These are phyloP conservation scores for Isabelozyma heimii DNA, from an alignment of 805 yeast genomes.

Conservation along the genomic window DNA sequence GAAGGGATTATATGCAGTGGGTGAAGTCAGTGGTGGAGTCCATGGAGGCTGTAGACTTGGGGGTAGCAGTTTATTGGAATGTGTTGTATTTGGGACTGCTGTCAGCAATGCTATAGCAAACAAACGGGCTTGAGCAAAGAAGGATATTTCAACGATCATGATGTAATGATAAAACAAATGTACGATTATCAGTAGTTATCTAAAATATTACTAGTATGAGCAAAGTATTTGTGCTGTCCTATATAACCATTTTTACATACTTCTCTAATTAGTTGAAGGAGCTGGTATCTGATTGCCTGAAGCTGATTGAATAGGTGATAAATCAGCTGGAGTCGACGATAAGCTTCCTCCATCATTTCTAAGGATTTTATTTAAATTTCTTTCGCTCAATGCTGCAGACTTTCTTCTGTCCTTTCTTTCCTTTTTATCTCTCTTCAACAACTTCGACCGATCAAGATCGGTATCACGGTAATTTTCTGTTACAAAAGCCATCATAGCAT, in stretches of 20 bases:
- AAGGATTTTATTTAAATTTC: background rate
- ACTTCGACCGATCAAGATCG: constrained; percentile 19
- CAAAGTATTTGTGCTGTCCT: too few species aligned
- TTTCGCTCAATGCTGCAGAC: constrained; percentile 7
- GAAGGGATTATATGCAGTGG: constrained; percentile 56
- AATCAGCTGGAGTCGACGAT: background rate
- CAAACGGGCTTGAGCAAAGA: background rate
- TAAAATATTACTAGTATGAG: too few species aligned
- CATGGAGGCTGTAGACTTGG: constrained; percentile 64
- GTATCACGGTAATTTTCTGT: constrained; percentile 9
- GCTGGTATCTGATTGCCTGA: too few species aligned
- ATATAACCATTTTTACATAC: too few species aligned
- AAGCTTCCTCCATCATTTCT: background rate
- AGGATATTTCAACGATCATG: too few species aligned
- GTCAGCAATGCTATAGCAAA: constrained; percentile 36
- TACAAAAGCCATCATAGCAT: constrained; percentile 30
- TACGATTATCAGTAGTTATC: too few species aligned
- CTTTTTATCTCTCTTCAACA: constrained; percentile 34
- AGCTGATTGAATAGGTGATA: background rate
- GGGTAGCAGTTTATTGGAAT: constrained; percentile 56
- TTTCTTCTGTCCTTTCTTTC: constrained; percentile 40
- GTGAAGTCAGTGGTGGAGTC: constrained; percentile 68
- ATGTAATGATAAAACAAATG: too few species aligned
- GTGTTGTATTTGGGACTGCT: constrained; percentile 54
- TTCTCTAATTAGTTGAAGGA: too few species aligned